Conservation (phyloP, 2,329 filamentous ascomycete genomes). For the Fusarium brevicatenulatum region DNA sequence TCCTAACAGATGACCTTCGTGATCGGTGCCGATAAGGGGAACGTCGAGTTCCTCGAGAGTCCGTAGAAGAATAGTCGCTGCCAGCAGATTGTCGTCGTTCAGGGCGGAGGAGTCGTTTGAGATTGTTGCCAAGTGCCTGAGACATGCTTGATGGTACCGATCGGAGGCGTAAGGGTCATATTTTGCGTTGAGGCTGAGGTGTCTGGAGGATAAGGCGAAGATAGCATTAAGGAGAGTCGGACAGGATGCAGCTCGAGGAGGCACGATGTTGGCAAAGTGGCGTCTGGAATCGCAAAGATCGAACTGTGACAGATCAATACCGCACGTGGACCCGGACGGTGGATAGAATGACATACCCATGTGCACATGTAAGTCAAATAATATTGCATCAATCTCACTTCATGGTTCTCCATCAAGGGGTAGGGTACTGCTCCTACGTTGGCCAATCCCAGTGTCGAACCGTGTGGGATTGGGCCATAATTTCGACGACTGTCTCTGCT, state of each 20-base stretch:
- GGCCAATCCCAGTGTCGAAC: slow-evolving; percentile 17
- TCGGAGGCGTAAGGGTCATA: slow-evolving; percentile 62
- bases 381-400: slow-evolving; percentile 43
- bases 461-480: background rate
- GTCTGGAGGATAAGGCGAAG: slow-evolving; percentile 64
- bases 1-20: slow-evolving; percentile 58
- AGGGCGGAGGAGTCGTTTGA: slow-evolving; percentile 52
- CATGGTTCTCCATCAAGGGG: slow-evolving; percentile 34
- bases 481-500: background rate
- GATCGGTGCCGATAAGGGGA: slow-evolving; percentile 53
- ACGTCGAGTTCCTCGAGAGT: slow-evolving; percentile 66
- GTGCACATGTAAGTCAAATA: slow-evolving; percentile 46
- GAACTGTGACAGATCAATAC: slow-evolving; percentile 46
- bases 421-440: slow-evolving; percentile 21
- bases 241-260: slow-evolving; percentile 60
- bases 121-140: slow-evolving; percentile 60
- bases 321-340: accelerated
- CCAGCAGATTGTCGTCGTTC: slow-evolving; percentile 63
- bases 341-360: slow-evolving; percentile 31
- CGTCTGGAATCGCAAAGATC: slow-evolving; percentile 53
- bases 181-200: slow-evolving; percentile 56
- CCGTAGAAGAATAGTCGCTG: slow-evolving; percentile 66
- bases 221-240: slow-evolving; percentile 66
- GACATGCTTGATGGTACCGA: slow-evolving; percentile 63
- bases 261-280: slow-evolving; percentile 65